Conservation (phyloP, 1,284 basidiomycete genomes). For the Butyriboletus appendiculatus region DNA sequence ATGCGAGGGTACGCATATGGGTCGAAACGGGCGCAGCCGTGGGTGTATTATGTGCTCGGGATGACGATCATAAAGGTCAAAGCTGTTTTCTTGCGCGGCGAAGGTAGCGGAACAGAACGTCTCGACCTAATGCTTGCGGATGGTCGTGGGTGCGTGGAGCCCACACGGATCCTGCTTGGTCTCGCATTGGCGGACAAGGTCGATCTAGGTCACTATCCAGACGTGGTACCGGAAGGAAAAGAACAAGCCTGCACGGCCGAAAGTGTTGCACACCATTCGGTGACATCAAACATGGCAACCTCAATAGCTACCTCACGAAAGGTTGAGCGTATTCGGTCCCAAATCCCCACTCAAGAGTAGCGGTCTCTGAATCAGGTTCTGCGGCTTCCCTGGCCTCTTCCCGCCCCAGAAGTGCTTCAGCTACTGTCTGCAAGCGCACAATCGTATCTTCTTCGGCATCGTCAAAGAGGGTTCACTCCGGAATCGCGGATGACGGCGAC, state of each 20-base stretch:
- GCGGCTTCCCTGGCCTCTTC: too few species aligned
- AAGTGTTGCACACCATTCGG: background rate
- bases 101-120: constrained; percentile 7
- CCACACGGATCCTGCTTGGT: constrained; percentile 5
- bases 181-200: constrained; percentile 4
- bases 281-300: background rate
- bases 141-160: constrained; percentile 7
- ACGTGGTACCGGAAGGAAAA: background rate
- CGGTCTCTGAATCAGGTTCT: background rate
- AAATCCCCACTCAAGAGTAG: background rate
- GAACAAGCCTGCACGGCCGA: background rate
- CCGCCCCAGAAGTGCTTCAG: background rate
- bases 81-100: constrained; percentile 8
- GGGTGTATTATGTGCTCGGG: constrained; percentile 11
- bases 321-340: background rate
- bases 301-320: background rate
- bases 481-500: background rate
- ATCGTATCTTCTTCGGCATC: background rate
- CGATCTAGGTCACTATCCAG: constrained; percentile 2
- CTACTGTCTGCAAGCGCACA: background rate
- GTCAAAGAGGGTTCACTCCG: background rate
- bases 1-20: constrained; percentile 5
- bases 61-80: constrained; percentile 7
- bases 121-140: background rate
- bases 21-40: constrained; percentile 7